Conservation (phyloP, 352 stramenopile species). For the Globisporangium irregulare region DNA sequence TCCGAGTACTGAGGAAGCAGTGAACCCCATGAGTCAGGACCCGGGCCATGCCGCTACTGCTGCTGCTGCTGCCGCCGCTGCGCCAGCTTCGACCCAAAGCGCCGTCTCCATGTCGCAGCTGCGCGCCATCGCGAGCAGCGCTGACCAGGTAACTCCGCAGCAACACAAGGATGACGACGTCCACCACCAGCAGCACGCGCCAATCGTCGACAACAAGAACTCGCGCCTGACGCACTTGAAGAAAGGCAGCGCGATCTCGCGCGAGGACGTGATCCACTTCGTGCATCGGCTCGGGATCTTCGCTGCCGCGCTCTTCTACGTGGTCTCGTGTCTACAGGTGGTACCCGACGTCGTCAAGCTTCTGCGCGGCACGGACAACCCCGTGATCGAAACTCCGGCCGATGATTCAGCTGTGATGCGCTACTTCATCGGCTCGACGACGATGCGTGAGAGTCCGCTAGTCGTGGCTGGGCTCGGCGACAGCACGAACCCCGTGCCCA, state of each 20-base stretch:
- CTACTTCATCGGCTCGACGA: conserved; percentile 12
- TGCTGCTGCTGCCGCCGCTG: background rate
- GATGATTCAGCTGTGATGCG: conserved; percentile 20
- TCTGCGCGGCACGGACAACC: conserved; percentile 14
- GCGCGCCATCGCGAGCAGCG: background rate
- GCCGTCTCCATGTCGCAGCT: conserved; percentile 9
- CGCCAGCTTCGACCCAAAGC: background rate
- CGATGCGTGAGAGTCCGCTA: conserved; percentile 37
- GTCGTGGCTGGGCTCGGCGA: conserved; percentile 21
- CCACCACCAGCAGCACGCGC: background rate
- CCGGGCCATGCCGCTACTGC: background rate
- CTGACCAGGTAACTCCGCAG: background rate
- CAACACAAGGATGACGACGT: no score
- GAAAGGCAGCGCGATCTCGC: conserved; percentile 3
- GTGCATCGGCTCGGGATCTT: conserved; percentile 15
- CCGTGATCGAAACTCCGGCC: background rate
- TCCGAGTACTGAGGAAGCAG: background rate
- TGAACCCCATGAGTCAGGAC: background rate
- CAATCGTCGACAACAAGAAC: background rate
- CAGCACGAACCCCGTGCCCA: conserved; percentile 23
- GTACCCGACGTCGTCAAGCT: conserved; percentile 12
- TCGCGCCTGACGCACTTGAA: background rate
- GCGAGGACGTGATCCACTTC: conserved; percentile 9
- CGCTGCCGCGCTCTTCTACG: conserved; percentile 9
- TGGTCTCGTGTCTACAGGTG: conserved; percentile 13